Evolutionary conservation across 164 flowering plant genomes (phyloP).

Genomic region (Piper longum): DNA sequence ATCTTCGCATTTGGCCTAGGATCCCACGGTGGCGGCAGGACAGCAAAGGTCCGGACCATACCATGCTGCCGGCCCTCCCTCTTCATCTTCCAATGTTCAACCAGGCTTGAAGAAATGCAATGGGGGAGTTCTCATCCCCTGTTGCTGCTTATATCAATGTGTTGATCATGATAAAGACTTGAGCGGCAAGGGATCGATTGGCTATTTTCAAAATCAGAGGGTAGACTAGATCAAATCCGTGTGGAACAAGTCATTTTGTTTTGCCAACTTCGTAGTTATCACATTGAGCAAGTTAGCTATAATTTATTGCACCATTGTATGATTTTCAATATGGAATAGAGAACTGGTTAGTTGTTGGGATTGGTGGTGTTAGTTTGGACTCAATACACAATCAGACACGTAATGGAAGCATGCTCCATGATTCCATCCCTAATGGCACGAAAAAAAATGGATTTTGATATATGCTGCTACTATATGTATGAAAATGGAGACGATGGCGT

Average conservation of each 20-base stretch:
- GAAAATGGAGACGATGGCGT: no score
- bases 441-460: not conserved
- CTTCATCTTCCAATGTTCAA: constrained; percentile 30
- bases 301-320: no score
- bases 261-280: no score
- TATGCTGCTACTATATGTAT: no score
- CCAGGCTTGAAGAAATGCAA: not conserved
- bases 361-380: no score
- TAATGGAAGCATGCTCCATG: no score
- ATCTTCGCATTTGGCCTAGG: constrained; percentile 16
- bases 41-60: constrained; percentile 29
- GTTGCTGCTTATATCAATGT: not conserved
- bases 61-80: constrained; percentile 75
- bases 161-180: not conserved
- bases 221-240: not conserved
- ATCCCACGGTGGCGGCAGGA: constrained; percentile 20
- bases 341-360: no score
- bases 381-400: no score
- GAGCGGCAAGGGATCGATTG: no score
- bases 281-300: no score
- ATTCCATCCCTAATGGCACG: not conserved
- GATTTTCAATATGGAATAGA: no score
- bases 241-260: constrained; percentile 3
- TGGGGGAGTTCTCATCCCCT: not conserved
- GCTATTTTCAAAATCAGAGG: no score